Base-by-base conservation (phyloP, 192 early-diverging fungal species). In the Backusella tuberculispora region DNA sequence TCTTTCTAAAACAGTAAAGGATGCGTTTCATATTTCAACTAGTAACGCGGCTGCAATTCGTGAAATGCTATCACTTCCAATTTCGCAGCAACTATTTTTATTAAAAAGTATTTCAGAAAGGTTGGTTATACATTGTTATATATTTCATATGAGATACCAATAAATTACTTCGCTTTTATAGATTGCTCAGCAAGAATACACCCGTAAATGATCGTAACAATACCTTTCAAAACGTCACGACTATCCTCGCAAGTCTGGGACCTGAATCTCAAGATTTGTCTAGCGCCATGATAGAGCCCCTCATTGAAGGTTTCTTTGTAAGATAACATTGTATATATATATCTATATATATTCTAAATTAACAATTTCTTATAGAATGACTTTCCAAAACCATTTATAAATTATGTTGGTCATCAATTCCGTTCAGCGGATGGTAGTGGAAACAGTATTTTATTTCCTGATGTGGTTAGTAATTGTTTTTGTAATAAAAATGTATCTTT, bases 401-500 rank as follows among this genome's bases (percentile, higher is more conserved):
- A 67, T 29, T 75, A 75, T 44, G 74, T 75, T 41, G 74, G 74
- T 5, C 48, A 75, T 12, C 47, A 75, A 47, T 75, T 48, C 17
- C 66, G 74, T 8, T 66, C 74, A 46, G 74, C 65, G 4, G 74
- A 75, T 38, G 74, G 74, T 48, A 75, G 74, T 56, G 65, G 47
- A 24, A 75, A 75, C 19, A 75, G 74, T 75, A 12, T 75, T 15
- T 48, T 75, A 14, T 38, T 75, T 53, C 74, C 74, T 41, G 65
- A 75, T 17, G 63, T 53, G 29, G 74, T 75, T 68, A 75, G 74
- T n/a, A n/a, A n/a, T n/a, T n/a, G n/a, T n/a, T n/a, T n/a, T n/a
- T n/a, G n/a, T n/a, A n/a, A n/a, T n/a, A 37, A 14, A 24, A 64
- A 26, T 67, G n/a, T n/a, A n/a, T n/a, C n/a, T n/a, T 1, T 37